Base-by-base conservation (phyloP, 805 yeast genomes). In the Saccharomycopsis fermentans region DNA sequence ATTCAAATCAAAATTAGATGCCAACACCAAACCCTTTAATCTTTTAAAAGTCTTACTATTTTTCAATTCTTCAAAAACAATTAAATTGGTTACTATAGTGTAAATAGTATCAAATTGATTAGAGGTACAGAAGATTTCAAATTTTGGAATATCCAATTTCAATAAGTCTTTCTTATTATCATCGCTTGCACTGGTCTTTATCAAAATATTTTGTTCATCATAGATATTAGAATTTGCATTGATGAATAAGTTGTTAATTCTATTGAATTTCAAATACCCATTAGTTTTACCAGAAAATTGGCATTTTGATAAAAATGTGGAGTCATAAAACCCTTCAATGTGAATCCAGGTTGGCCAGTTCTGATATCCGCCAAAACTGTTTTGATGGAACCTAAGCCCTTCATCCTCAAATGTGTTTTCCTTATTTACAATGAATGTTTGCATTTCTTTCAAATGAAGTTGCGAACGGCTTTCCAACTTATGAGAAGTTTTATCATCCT, bases 261-360 rank as follows among this genome's bases (percentile, higher is more conserved):
- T 73, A 11, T 73, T 75, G 58, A 73, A 72, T 1, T 80, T 70
- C 26, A 81, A 59, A 1, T 79, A 83, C 72, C 77, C 70, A 0
- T 86, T 80, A 48, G 80, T 73, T 58, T 81, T 74, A 58, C 80
- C 77, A 37, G 83, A 71, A 43, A 84, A 75, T 4, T 78, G 69
- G 55, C 77, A 73, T 21, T 75, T 73, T 4, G 70, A 70, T 55
- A 83, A 66, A 5, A 71, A 54, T 0, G 73, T 72, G 11, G 78
- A 74, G 52, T 78, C 77, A 63, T 79, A 80, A 65, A 86, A 81
- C 64, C 81, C 75, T 66, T 84, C 90, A 56, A 82, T 64, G 0
- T 87, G 87, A 21, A 84, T 64, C 77, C 81, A 78, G 0, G 89
- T 89, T 0, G 89, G 87, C 89, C 89, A 84, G 66, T 69, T 64